These are phyloP conservation scores for Thalassiosira mediterranea DNA, from an alignment of 352 stramenopile genomes.

Conservation along the genomic window DNA sequence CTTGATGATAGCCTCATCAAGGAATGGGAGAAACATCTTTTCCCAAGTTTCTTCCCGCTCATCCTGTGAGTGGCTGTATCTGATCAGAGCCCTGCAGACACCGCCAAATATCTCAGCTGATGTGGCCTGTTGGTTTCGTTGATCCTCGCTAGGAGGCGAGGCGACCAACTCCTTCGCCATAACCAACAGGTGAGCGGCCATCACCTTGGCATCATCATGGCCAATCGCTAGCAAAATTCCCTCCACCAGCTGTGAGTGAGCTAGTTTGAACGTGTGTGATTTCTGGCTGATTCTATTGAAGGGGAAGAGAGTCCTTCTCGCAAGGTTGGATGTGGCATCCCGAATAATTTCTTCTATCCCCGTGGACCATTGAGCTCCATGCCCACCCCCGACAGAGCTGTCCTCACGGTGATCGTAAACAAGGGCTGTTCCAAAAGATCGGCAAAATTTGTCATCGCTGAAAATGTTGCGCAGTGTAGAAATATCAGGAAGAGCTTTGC, in stretches of 20 bases:
- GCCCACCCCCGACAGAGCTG: conserved; percentile 71
- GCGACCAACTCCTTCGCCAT: conserved; percentile 67
- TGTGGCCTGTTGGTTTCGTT: conserved; percentile 79
- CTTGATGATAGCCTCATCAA: conserved; percentile 76
- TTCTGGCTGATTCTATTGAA: conserved; percentile 78
- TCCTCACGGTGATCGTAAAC: conserved; percentile 83
- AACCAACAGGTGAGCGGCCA: conserved; percentile 50
- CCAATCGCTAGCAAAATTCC: conserved; percentile 61
- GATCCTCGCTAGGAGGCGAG: conserved; percentile 80
- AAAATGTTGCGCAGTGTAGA: conserved; percentile 60
- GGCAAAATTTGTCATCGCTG: conserved; percentile 63
- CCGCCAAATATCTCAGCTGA: conserved; percentile 77
- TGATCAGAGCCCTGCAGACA: conserved; percentile 61
- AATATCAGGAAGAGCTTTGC: conserved; percentile 28
- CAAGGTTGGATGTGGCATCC: conserved; percentile 70
- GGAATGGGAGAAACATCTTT: conserved; percentile 68
- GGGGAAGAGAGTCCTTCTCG: conserved; percentile 71
- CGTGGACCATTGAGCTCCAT: conserved; percentile 73
- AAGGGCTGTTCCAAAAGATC: conserved; percentile 67
- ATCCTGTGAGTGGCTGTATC: conserved; percentile 43
- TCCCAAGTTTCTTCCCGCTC: conserved; percentile 59
- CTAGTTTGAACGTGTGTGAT: conserved; percentile 74
- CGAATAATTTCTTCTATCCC: conserved; percentile 81
- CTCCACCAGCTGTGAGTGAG: conserved; percentile 75
- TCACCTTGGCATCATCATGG: conserved; percentile 42